Percentiles rank a stretch among this genome's conserved stretches.
These are phyloP conservation scores for Pythium vanterpoolii DNA, from an alignment of 352 stramenopile genomes.

Conservation along the genomic window DNA sequence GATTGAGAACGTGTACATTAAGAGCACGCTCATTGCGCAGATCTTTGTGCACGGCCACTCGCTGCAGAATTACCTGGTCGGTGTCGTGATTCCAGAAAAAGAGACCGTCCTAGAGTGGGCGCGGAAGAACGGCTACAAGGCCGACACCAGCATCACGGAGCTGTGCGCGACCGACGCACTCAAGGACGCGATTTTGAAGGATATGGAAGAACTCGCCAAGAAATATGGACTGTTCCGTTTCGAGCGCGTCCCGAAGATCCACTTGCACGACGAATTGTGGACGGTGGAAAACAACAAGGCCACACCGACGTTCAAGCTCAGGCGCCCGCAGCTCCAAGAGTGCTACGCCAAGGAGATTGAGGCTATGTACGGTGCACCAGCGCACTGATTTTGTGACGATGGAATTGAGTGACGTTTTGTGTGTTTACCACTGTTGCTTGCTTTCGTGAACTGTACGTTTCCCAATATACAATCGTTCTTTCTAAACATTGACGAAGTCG, in stretches of 20 bases:
- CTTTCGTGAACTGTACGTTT: not conserved
- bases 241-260: slow-evolving; percentile 87
- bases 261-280: slow-evolving; percentile 86
- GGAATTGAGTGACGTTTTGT: too few species aligned
- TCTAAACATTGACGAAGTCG: not conserved
- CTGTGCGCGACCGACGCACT: slow-evolving; percentile 29
- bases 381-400: slow-evolving; percentile 6
- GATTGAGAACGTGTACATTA: slow-evolving; percentile 94
- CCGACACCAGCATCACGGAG: slow-evolving; percentile 24
- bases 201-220: slow-evolving; percentile 67
- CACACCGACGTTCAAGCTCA: slow-evolving; percentile 97
- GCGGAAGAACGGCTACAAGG: slow-evolving; percentile 33
- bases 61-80: slow-evolving; percentile 91
- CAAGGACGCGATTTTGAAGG: slow-evolving; percentile 61
- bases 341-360: slow-evolving; percentile 80
- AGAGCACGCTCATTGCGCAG: slow-evolving; percentile 89
- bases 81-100: slow-evolving; percentile 92
- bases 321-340: slow-evolving; percentile 88
- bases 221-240: slow-evolving; percentile 87
- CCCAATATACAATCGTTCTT: not conserved
- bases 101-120: slow-evolving; percentile 85
- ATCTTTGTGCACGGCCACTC: slow-evolving; percentile 95
- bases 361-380: slow-evolving; percentile 60
- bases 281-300: slow-evolving; percentile 90
- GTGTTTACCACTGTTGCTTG: too few species aligned